Evolutionary conservation across 345 rosid genomes (phyloP), one percentile per base, ranked within the genome.

Genomic region (Clarkia xantiana): DNA sequence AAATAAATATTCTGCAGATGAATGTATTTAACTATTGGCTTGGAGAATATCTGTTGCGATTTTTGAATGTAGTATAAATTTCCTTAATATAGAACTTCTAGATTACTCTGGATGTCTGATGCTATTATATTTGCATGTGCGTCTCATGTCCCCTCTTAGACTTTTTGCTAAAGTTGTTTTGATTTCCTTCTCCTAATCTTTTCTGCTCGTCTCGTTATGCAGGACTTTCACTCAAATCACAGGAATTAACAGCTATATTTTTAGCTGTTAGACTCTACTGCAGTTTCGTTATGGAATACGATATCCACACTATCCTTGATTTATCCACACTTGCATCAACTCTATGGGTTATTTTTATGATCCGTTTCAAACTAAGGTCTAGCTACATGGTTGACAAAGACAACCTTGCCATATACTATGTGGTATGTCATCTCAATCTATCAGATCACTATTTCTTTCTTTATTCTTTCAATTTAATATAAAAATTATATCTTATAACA

Each of bases 301-400:
- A 46, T 46, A 46, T 46, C n/a, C 50, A 18, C 50, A 46, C 50
- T 6, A 13, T 46, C 14, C 50, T 46, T 19, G 50, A 46, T 46
- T 46, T 29, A n/a, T 22, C 50, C 18, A 46, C 50, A 2, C 50
- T 46, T 18, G 17, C 17, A 12, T 5, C 34, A 9, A 46, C 50
- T 10, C 34, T 46, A 3, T 46, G 50, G 50, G 50, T 46, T 13
- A 46, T 46, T 13, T 46, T 18, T 14, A 46, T 46, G 50, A 46
- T 46, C 29, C 50, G n/a, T n/a, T 46, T 46, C 23, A 46, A 19
- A 2, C 29, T 46, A 29, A 11, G 18, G 6, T 46, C 50, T 9
- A 46, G 50, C n/a, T 46, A 46, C 34, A 46, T 46, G 50, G 29
- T 55, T 52, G 49, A 44, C 42, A 20, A 19, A 19, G 34, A 46